These are phyloP conservation scores for Cystobasidium slooffiae DNA, from an alignment of 1,284 basidiomycete genomes.

Conservation along the genomic window DNA sequence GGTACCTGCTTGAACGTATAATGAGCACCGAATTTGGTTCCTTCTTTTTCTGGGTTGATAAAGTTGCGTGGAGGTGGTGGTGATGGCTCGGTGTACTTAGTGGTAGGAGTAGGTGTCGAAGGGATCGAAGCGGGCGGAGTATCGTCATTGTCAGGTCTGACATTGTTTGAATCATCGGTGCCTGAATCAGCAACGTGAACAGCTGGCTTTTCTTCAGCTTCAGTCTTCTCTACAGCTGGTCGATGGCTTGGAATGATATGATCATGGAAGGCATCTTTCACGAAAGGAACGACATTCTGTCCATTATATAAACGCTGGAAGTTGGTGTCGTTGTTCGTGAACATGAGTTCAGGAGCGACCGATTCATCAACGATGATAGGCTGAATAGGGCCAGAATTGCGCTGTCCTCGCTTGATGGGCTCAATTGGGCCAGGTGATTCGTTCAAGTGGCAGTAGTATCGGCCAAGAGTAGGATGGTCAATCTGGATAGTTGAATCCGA, in stretches of 20 bases:
- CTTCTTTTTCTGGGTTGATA: conserved; percentile 83
- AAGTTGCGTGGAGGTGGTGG: conserved; percentile 60
- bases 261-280: conserved; percentile 99
- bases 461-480: conserved; percentile 67
- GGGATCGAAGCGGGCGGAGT: conserved; percentile 48
- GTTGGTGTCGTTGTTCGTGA: conserved; percentile 98
- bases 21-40: conserved; percentile 92
- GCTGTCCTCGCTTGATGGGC: conserved; percentile 64
- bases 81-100: conserved; percentile 51
- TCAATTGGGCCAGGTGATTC: conserved; percentile 88
- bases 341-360: conserved; percentile 80
- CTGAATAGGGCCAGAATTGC: conserved; percentile 69
- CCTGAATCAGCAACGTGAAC: conserved; percentile 47
- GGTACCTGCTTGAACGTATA: conserved; percentile 87
- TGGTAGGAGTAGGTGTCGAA: conserved; percentile 50
- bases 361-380: conserved; percentile 60
- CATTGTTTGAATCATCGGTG: conserved; percentile 17
- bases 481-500: conserved; percentile 67
- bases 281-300: conserved; percentile 76
- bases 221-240: conserved; percentile 60
- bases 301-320: conserved; percentile 88
- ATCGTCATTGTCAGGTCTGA: conserved; percentile 15
- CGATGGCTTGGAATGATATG: conserved; percentile 87
- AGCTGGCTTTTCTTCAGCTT: conserved; percentile 49
- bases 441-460: conserved; percentile 78